A percentile compares a stretch with the other conserved stretches of the same genome.
Evolutionary conservation across 768 basidiomycete genomes (phyloP).

Genomic region (Tylopilus plumbeoviolaceoides): DNA sequence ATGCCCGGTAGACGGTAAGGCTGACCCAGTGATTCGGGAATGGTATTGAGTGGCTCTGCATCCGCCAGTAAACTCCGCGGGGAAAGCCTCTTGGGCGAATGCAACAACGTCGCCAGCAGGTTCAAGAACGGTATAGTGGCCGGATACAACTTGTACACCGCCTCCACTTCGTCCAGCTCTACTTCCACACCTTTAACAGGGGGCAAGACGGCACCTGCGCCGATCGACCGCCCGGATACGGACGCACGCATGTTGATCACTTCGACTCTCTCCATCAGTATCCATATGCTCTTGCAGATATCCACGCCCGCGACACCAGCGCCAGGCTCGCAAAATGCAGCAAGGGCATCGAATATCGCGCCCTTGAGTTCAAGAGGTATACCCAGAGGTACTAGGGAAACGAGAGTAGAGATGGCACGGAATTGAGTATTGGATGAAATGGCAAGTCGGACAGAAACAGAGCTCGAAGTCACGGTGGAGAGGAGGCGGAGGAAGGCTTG

Average conservation of each 20-base stretch:
- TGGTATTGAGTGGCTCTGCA: slow-evolving; percentile 61
- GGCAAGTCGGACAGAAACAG: slow-evolving; percentile 73
- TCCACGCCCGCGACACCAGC: slow-evolving; percentile 71
- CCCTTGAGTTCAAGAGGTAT: slow-evolving; percentile 93
- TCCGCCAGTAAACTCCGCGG: slow-evolving; percentile 57
- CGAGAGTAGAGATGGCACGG: slow-evolving; percentile 75
- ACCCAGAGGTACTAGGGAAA: slow-evolving; percentile 71
- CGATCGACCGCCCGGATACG: slow-evolving; percentile 25
- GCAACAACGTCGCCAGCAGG: slow-evolving; percentile 78
- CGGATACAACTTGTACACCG: slow-evolving; percentile 74
- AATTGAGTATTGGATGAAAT: slow-evolving; percentile 75
- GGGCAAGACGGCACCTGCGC: slow-evolving; percentile 37
- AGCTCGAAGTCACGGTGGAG: slow-evolving; percentile 68
- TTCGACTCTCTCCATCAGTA: slow-evolving; percentile 77
- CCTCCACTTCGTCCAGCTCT: slow-evolving; percentile 86
- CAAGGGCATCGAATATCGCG: slow-evolving; percentile 72
- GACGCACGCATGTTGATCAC: slow-evolving; percentile 69
- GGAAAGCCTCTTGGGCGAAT: slow-evolving; percentile 71
- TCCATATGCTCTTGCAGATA: slow-evolving; percentile 81
- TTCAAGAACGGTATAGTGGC: slow-evolving; percentile 85
- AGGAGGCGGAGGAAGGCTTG: slow-evolving; percentile 80
- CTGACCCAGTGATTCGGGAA: slow-evolving; percentile 77
- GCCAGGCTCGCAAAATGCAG: slow-evolving; percentile 80
- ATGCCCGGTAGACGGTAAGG: slow-evolving; percentile 79
- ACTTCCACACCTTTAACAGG: slow-evolving; percentile 77